Evolutionary conservation across 2,329 filamentous ascomycete genomes (phyloP).

Genomic region (Chaetothyriales sp.): DNA sequence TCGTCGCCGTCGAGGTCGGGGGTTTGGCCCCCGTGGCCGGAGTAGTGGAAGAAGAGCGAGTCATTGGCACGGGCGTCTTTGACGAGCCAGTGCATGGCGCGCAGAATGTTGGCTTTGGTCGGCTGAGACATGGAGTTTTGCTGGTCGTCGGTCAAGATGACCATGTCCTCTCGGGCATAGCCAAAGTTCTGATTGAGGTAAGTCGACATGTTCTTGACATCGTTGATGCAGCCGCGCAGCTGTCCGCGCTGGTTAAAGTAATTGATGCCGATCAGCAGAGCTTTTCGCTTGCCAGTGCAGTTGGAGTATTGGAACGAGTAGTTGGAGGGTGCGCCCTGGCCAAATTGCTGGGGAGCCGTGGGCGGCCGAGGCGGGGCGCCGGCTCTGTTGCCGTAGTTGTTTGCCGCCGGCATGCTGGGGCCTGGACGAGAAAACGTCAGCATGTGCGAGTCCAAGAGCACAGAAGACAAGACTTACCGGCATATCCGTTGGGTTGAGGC

Average conservation of each 20-base stretch:
- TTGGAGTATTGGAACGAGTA: conserved; percentile 86
- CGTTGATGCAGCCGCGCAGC: conserved; percentile 87
- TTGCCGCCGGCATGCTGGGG: neutral
- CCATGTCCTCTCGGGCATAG: conserved; percentile 90
- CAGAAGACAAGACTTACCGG: conserved; percentile 22
- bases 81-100: conserved; percentile 96
- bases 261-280: conserved; percentile 86
- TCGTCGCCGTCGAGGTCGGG: conserved; percentile 62
- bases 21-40: conserved; percentile 63
- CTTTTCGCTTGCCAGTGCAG: conserved; percentile 79
- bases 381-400: conserved; percentile 18
- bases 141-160: conserved; percentile 89
- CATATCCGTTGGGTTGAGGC: conserved; percentile 28
- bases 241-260: conserved; percentile 89
- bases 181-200: conserved; percentile 82
- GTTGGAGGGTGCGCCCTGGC: conserved; percentile 61
- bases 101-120: conserved; percentile 85
- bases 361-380: conserved; percentile 54
- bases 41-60: conserved; percentile 91
- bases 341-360: conserved; percentile 55
- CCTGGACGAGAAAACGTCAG: neutral
- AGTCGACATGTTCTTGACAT: conserved; percentile 90
- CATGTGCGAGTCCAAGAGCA: neutral
- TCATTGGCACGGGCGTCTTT: conserved; percentile 88
- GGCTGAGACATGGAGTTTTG: conserved; percentile 96